phyloP scores from a whole-genome alignment of 2,329 filamentous ascomycete genomes.

The Apiospora hydei region DNA sequence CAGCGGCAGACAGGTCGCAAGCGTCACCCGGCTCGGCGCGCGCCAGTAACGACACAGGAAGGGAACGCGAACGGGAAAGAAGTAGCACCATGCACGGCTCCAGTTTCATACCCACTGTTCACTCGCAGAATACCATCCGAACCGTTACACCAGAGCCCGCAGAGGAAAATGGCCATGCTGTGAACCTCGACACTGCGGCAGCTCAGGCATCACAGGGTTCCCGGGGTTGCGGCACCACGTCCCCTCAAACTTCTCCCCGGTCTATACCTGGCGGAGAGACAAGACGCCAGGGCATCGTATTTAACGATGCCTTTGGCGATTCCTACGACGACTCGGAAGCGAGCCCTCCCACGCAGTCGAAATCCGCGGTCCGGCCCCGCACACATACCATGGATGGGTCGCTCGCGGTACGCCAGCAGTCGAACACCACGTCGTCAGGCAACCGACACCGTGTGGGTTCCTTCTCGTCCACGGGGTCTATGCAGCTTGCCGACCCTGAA shows the following conservation, averaged over 20 bases:
- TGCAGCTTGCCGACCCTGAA: constrained; percentile 56
- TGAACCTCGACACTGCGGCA: constrained; percentile 32
- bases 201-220: constrained; percentile 40
- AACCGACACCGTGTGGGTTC: constrained; percentile 73
- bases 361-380: constrained; percentile 55
- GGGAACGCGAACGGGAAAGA: constrained; percentile 34
- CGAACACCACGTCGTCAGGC: constrained; percentile 49
- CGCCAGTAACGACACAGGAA: constrained; percentile 35
- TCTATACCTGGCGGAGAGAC: constrained; percentile 53
- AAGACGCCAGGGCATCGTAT: constrained; percentile 66
- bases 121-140: constrained; percentile 59
- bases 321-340: constrained; percentile 56
- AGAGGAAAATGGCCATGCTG: constrained; percentile 40
- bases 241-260: constrained; percentile 56
- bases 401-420: constrained; percentile 53
- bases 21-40: constrained; percentile 37
- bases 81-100: constrained; percentile 33
- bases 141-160: constrained; percentile 70
- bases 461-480: constrained; percentile 68
- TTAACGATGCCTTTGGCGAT: constrained; percentile 62
- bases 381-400: constrained; percentile 66
- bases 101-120: constrained; percentile 39
- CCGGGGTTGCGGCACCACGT: constrained; percentile 45
- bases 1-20: constrained; percentile 39
- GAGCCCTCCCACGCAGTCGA: constrained; percentile 48